phyloP scores from a whole-genome alignment of 208 protist genomes.

The Leishmania major region DNA sequence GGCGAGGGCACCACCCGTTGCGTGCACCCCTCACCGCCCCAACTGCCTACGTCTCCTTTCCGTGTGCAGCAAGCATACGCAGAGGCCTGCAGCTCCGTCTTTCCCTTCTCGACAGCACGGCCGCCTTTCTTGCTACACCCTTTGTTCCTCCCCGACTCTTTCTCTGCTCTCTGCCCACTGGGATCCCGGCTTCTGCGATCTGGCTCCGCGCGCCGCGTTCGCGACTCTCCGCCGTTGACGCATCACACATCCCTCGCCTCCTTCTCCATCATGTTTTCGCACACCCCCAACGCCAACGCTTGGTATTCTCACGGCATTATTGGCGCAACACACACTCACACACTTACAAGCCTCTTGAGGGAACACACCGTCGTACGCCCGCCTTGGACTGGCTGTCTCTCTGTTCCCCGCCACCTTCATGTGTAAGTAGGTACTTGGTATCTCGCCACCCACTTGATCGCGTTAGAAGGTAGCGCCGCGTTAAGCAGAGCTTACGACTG shows the following conservation, averaged over 20 bases:
- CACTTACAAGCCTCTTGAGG: background rate
- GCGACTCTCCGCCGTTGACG: background rate
- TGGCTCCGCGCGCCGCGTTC: background rate
- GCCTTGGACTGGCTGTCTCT: background rate
- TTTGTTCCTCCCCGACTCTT: background rate
- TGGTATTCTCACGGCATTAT: background rate
- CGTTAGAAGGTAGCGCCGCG: too few species aligned
- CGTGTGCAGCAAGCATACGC: background rate
- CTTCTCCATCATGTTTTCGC: background rate
- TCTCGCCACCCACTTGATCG: background rate
- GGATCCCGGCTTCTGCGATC: constrained; percentile 1
- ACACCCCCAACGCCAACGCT: background rate
- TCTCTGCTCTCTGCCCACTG: background rate
- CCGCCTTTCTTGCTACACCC: background rate
- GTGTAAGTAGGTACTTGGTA: background rate
- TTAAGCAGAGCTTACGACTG: background rate
- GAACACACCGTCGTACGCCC: background rate
- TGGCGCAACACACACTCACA: background rate
- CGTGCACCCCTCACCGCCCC: background rate
- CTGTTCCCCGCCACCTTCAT: background rate
- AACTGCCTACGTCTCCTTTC: background rate
- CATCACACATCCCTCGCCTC: background rate
- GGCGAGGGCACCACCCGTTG: background rate
- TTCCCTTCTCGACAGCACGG: background rate
- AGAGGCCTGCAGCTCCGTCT: background rate